A percentile compares a stretch with the other conserved stretches of the same genome.
Conservation (phyloP, 2,329 filamentous ascomycete genomes). For the Fusarium sp. region DNA sequence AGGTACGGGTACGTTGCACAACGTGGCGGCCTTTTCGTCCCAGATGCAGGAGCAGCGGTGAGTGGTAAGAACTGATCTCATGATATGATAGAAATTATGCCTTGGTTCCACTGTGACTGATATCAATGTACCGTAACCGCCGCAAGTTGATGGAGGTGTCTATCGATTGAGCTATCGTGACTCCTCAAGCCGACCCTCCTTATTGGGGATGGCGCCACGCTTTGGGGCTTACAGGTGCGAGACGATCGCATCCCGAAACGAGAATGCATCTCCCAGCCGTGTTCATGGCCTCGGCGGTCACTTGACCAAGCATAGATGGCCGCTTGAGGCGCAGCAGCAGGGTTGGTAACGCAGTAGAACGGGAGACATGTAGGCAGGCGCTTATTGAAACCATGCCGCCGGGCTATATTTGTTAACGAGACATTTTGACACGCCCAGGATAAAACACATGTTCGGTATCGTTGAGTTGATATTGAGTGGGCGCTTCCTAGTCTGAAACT, state of each 20-base stretch:
- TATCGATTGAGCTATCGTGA: background rate
- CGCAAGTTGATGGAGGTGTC: background rate
- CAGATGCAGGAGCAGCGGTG: constrained; percentile 14
- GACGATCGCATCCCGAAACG: constrained; percentile 4
- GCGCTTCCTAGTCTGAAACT: background rate
- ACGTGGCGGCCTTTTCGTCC: background rate
- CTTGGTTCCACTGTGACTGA: background rate
- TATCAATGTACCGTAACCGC: background rate
- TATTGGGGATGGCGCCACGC: constrained; percentile 18
- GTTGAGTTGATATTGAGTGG: background rate
- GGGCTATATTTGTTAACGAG: background rate
- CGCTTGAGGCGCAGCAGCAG: constrained; percentile 18
- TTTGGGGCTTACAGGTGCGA: constrained; percentile 3
- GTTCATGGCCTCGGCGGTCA: constrained; percentile 8
- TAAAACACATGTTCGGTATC: background rate
- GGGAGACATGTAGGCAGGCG: constrained; percentile 3
- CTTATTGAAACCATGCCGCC: constrained; percentile 27
- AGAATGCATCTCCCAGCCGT: background rate
- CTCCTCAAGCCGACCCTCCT: constrained; percentile 10
- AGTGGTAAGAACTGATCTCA: background rate
- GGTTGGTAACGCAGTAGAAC: constrained; percentile 6
- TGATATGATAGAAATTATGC: background rate
- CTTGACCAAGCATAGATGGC: background rate
- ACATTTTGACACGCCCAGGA: background rate
- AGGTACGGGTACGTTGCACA: background rate